Evolutionary conservation across 1,284 basidiomycete genomes (phyloP).

Genomic region (Boletus sp.): DNA sequence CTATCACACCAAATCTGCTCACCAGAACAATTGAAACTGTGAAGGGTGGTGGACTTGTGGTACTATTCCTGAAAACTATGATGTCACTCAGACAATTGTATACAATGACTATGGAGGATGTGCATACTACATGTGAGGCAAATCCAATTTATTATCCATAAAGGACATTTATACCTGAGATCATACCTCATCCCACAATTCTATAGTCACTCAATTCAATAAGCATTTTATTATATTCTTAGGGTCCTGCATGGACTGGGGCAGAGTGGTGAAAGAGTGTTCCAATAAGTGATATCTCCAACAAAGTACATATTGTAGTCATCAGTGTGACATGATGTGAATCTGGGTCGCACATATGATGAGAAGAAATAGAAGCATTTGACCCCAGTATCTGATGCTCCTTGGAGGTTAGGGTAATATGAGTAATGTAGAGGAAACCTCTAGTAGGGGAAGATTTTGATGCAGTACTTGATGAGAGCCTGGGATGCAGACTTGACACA

Average conservation of each 20-base stretch:
- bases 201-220: slow-evolving; percentile 95
- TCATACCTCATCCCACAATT: slow-evolving; percentile 88
- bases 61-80: slow-evolving; percentile 96
- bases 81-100: slow-evolving; percentile 92
- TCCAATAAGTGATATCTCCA: too few species aligned
- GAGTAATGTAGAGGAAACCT: too few species aligned
- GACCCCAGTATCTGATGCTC: too few species aligned
- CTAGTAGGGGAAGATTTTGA: too few species aligned
- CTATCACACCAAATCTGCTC: slow-evolving; percentile 96
- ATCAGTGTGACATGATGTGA: too few species aligned
- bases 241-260: slow-evolving; percentile 90
- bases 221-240: slow-evolving; percentile 97
- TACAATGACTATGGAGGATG: slow-evolving; percentile 90
- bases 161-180: slow-evolving; percentile 96
- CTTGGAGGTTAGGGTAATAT: too few species aligned
- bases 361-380: too few species aligned
- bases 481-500: background rate
- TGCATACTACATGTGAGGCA: background rate
- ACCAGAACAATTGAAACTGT: slow-evolving; percentile 99
- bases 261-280: too few species aligned
- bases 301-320: too few species aligned
- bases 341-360: too few species aligned
- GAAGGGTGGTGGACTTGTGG: slow-evolving; percentile 94
- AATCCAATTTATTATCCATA: slow-evolving; percentile 5
- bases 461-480: too few species aligned